These are phyloP conservation scores for Lophiotrema nucula DNA, from an alignment of 495 filamentous ascomycete species.

Conservation along the genomic window DNA sequence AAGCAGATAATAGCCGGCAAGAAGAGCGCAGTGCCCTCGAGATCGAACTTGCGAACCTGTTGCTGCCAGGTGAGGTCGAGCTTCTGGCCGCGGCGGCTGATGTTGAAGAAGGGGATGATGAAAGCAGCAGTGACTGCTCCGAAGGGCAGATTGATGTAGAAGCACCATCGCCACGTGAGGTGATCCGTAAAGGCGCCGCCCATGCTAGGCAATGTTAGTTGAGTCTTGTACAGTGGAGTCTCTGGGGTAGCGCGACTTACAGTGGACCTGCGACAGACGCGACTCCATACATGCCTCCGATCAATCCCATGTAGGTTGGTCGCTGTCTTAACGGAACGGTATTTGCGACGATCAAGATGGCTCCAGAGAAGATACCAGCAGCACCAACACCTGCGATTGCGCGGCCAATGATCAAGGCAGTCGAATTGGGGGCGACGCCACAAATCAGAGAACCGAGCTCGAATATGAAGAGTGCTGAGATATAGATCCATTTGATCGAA, in stretches of 20 bases:
- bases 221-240: too few relatives aligned
- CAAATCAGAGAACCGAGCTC: constrained; percentile 36
- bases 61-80: constrained; percentile 15
- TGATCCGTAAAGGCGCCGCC: constrained; percentile 42
- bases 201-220: constrained; percentile 24
- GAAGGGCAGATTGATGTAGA: constrained; percentile 48
- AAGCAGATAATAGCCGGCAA: constrained; percentile 53
- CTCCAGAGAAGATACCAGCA: constrained; percentile 37
- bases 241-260: constrained; percentile 15
- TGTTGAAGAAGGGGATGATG: constrained; percentile 42
- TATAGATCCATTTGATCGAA: constrained; percentile 46
- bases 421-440: constrained; percentile 34
- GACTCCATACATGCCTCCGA: constrained; percentile 37
- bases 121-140: constrained; percentile 42
- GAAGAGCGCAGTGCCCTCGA: constrained; percentile 48
- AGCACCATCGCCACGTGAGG: constrained; percentile 43
- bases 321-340: constrained; percentile 34
- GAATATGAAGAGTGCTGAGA: constrained; percentile 35
- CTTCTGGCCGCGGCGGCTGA: constrained; percentile 29
- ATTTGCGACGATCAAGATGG: constrained; percentile 36
- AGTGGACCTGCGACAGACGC: constrained; percentile 34
- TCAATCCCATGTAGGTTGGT: constrained; percentile 36
- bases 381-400: constrained; percentile 39
- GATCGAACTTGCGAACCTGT: constrained; percentile 39
- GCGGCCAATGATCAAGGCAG: constrained; percentile 35